Evolutionary conservation across 2,329 filamentous ascomycete genomes (phyloP).

Genomic region (Botrytis paeoniae): DNA sequence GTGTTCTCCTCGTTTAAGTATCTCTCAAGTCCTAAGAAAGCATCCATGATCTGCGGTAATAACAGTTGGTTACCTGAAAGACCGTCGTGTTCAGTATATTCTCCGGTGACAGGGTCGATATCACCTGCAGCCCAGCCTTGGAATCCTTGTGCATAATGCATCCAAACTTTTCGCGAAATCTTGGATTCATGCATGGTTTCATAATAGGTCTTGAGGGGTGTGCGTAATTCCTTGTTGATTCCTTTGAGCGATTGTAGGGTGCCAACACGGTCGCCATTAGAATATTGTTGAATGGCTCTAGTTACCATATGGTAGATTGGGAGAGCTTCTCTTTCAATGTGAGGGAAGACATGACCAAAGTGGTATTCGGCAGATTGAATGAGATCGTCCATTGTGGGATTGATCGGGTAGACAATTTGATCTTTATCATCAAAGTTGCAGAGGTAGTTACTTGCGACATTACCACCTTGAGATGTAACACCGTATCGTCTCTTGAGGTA

Average conservation of each 20-base stretch:
- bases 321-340: conserved; percentile 31
- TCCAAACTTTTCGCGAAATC: conserved; percentile 37
- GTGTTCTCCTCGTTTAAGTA: conserved; percentile 34
- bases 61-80: conserved; percentile 40
- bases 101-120: conserved; percentile 27
- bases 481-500: conserved; percentile 38
- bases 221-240: conserved; percentile 27
- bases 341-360: conserved; percentile 37
- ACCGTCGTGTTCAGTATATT: conserved; percentile 38
- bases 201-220: conserved; percentile 34
- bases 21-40: conserved; percentile 38
- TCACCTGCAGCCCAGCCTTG: conserved; percentile 40
- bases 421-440: conserved; percentile 37
- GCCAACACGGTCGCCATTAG: conserved; percentile 10
- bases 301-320: conserved; percentile 16
- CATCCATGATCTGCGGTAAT: conserved; percentile 40
- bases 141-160: conserved; percentile 40
- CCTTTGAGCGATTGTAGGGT: conserved; percentile 4
- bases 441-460: conserved; percentile 37
- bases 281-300: conserved; percentile 13
- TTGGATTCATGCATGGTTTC: conserved; percentile 34
- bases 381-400: conserved; percentile 34
- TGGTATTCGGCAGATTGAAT: conserved; percentile 37
- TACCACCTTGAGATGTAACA: conserved; percentile 37
- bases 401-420: conserved; percentile 36